These are phyloP conservation scores for Planoprotostelium fungivorum DNA, from an alignment of 78 protist genomes.

Conservation along the genomic window DNA sequence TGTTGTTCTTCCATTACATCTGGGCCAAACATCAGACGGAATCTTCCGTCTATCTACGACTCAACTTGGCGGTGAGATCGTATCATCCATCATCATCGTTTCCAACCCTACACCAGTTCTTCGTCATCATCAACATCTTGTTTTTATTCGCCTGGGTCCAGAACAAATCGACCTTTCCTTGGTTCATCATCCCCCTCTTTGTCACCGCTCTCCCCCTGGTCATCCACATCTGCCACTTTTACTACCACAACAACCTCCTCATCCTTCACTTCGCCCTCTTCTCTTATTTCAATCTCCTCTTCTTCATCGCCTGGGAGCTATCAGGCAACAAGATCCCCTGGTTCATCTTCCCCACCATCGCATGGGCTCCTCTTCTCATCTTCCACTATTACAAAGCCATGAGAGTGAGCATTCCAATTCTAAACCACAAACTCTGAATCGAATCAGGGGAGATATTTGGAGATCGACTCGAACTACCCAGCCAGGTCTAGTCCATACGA, in stretches of 20 bases:
- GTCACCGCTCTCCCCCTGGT: neutral
- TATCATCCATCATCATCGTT: neutral
- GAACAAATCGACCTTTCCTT: neutral
- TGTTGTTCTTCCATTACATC: neutral
- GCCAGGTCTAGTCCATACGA: neutral
- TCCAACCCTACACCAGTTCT: neutral
- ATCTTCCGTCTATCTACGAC: neutral
- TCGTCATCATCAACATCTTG: neutral
- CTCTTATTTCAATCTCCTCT: neutral
- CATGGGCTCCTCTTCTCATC: neutral
- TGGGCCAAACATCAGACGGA: neutral
- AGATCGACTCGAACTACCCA: neutral
- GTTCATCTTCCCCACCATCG: neutral
- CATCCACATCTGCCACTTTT: neutral
- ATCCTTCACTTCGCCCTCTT: neutral
- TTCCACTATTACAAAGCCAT: neutral
- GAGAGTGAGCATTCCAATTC: neutral
- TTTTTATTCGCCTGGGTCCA: neutral
- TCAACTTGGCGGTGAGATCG: neutral
- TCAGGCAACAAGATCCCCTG: neutral
- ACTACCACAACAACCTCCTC: neutral
- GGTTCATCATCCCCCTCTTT: neutral
- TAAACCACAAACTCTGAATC: neutral
- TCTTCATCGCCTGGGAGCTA: neutral
- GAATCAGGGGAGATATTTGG: neutral